Conservation (phyloP, 2,329 filamentous ascomycete species). For the Phaeophleospora eucalypticola region DNA sequence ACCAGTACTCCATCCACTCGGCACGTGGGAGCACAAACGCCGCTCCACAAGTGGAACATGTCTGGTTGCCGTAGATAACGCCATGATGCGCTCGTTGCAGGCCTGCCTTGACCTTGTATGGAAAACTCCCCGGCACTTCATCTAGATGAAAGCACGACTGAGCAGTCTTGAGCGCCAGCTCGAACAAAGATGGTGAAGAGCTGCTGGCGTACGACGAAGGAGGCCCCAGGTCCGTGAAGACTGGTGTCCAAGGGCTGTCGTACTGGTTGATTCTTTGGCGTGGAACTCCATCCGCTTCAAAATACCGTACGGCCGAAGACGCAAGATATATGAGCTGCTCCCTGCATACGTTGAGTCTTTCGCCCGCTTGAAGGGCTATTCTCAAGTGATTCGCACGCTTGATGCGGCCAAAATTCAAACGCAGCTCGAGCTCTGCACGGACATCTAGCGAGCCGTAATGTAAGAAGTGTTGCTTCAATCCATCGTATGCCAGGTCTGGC, state of each 20-base stretch:
- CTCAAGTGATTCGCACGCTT: slow-evolving; percentile 18
- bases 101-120: slow-evolving; percentile 17
- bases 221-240: no score
- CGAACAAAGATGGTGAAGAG: slow-evolving; percentile 33
- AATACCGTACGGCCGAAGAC: slow-evolving; percentile 24
- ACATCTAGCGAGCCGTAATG: slow-evolving; percentile 10
- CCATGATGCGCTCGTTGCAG: slow-evolving; percentile 19
- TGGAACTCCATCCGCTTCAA: slow-evolving; percentile 30
- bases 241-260: slow-evolving; percentile 1
- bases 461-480: not conserved
- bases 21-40: slow-evolving; percentile 31
- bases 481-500: not conserved
- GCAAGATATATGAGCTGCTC: slow-evolving; percentile 31
- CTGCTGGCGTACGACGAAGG: not conserved
- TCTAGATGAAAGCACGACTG: slow-evolving; percentile 23
- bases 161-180: slow-evolving; percentile 30
- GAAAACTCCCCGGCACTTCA: slow-evolving; percentile 24
- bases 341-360: slow-evolving; percentile 9
- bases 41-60: slow-evolving; percentile 31
- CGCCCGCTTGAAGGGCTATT: slow-evolving; percentile 12
- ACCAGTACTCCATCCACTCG: slow-evolving; percentile 38
- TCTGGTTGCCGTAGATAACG: slow-evolving; percentile 25
- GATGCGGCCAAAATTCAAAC: slow-evolving; percentile 22
- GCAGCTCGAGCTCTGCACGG: slow-evolving; percentile 19
- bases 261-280: slow-evolving; percentile 5